Conservation (phyloP, 768 basidiomycete species). For the Tulasnella calospora region DNA sequence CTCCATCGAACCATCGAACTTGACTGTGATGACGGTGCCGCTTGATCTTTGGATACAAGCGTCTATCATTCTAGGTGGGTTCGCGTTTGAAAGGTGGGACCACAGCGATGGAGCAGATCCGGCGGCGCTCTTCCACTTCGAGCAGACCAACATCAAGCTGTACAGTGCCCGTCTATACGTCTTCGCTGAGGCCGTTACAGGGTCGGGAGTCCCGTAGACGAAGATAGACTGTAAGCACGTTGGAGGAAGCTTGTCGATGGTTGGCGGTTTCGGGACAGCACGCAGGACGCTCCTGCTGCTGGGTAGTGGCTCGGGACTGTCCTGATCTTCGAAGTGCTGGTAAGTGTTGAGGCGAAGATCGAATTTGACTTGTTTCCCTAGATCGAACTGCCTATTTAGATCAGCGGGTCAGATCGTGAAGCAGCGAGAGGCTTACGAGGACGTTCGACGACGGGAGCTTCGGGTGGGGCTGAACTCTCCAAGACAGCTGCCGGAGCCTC, state of each 20-base stretch:
- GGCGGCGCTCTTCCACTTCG: not conserved
- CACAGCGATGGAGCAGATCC: not conserved
- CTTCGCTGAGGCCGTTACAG: not conserved
- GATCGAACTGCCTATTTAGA: no score
- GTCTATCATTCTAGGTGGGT: not conserved
- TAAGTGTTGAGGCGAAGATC: no score
- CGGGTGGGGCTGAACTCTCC: no score
- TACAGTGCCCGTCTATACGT: not conserved
- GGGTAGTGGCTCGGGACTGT: no score
- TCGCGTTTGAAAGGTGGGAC: not conserved
- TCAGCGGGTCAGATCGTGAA: no score
- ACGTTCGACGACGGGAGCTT: no score
- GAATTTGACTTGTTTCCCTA: no score
- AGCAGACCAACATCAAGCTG: not conserved
- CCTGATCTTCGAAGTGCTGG: no score
- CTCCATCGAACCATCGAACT: not conserved
- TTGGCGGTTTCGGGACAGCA: not conserved
- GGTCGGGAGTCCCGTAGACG: not conserved
- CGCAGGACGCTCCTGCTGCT: not conserved
- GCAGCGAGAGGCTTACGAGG: no score
- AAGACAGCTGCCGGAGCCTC: no score
- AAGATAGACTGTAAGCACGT: not conserved
- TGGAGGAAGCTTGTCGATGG: not conserved
- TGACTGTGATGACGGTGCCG: not conserved
- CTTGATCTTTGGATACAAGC: not conserved